These are phyloP conservation scores for Colletotrichum eleusines DNA, from an alignment of 2,329 filamentous ascomycete species.

Conservation along the genomic window DNA sequence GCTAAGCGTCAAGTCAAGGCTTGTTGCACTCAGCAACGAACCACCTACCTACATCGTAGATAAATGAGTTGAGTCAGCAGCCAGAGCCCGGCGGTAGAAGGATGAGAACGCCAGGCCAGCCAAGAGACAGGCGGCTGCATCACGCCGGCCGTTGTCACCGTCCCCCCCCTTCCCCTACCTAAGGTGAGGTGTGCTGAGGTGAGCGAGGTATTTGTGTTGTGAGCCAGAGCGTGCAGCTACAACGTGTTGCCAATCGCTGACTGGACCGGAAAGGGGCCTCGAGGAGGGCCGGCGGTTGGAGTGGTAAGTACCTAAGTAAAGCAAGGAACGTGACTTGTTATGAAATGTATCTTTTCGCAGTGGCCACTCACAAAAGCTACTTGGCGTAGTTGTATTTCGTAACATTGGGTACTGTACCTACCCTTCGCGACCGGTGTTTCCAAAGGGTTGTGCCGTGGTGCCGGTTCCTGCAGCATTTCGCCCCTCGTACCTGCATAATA, in stretches of 20 bases:
- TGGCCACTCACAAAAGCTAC: conserved; percentile 4
- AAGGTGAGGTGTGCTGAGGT: neutral
- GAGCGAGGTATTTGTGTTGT: neutral
- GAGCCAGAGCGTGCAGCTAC: conserved; percentile 29
- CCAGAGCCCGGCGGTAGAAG: neutral
- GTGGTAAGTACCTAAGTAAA: too few relatives aligned
- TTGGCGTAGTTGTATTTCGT: neutral
- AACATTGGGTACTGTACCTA: conserved; percentile 12
- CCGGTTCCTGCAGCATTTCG: conserved; percentile 41
- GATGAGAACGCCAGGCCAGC: neutral
- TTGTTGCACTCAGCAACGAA: conserved; percentile 28
- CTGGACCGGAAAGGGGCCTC: conserved; percentile 25
- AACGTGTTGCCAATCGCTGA: conserved; percentile 32
- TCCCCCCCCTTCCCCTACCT: too few relatives aligned
- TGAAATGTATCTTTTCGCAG: conserved; percentile 19
- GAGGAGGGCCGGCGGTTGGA: conserved; percentile 20
- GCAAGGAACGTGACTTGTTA: conserved; percentile 17
- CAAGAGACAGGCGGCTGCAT: conserved; percentile 12
- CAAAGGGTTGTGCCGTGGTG: conserved; percentile 31
- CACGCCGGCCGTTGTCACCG: conserved; percentile 6
- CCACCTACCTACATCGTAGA: neutral
- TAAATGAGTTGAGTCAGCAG: neutral
- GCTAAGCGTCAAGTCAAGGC: conserved; percentile 4
- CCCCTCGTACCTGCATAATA: conserved; percentile 41
- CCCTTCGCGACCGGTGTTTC: conserved; percentile 36